Base-by-base conservation (phyloP, 352 stramenopile species). In the Pilasporangium apinafurcum region DNA sequence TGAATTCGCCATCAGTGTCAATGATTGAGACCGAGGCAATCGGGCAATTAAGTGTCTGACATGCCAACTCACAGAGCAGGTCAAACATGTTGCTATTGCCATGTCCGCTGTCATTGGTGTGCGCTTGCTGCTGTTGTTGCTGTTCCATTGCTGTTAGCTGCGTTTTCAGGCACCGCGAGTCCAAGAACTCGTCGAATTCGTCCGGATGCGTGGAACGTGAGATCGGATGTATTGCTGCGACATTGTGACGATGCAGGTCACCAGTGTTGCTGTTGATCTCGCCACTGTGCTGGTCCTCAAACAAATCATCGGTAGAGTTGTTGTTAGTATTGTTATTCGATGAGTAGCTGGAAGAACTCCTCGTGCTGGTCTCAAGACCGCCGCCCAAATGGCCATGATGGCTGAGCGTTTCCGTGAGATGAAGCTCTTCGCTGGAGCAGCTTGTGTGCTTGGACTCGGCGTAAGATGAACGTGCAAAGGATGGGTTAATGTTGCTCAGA, bases 71-170 rank as follows among this genome's bases (percentile, higher is more conserved):
- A 47, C 79, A 91, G 28, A 91, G 61, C 20, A 91, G 59, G 36
- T 82, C 75, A 18, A 88, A 88, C 75, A 86, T 88, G 58, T 84
- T 85, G 59, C 68, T 80, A 51, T 64, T 66, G 42, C 62, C 68
- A 29, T 53, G 59, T 1, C 58, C 48, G 58, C 83, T 85, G 59
- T 65, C 78, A 51, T 64, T 66, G 42, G 59, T 71, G 31, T 53
- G 59, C 1, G 56, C 48, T 14, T 39, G 55, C 13, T 61, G 60
- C 9, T 61, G 49, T 18, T 71, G 74, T 47, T 75, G 62, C 37
- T 74, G 61, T 32, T 81, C 68, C 67, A 84, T 74, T 17, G 65
- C 65, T 14, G 44, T 53, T 22, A 83, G 43, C 40, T 83, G 72
- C 32, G 62, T 70, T 50, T 82, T 85, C 38, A 83, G 55, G 38